Evolutionary conservation across 2,329 filamentous ascomycete genomes (phyloP).

Genomic region (Zasmidium citrigriseum): DNA sequence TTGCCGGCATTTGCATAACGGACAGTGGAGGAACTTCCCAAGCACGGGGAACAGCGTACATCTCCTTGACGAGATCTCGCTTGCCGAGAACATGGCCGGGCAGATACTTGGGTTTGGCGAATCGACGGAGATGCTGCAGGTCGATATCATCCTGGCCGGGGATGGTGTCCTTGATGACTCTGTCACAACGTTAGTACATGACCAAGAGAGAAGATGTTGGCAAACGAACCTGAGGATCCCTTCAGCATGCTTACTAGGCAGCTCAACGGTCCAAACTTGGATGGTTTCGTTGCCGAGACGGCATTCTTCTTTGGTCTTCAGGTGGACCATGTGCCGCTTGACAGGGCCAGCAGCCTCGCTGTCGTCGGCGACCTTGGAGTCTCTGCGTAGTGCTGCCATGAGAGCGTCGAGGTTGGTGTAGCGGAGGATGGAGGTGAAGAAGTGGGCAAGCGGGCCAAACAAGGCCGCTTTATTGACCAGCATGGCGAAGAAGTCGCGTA

Average conservation of each 20-base stretch:
- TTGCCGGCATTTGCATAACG: conserved; percentile 32
- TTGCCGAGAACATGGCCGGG: conserved; percentile 35
- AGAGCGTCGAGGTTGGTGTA: conserved; percentile 6
- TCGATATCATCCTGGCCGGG: conserved; percentile 46
- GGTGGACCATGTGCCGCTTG: conserved; percentile 38
- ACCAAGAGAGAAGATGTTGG: conserved; percentile 5
- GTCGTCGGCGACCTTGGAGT: conserved; percentile 22
- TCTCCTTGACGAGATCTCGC: conserved; percentile 35
- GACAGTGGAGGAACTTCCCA: conserved; percentile 32
- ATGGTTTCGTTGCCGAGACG: conserved; percentile 52
- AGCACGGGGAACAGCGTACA: conserved; percentile 34
- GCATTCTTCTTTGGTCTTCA: conserved; percentile 54
- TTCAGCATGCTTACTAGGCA: conserved; percentile 72
- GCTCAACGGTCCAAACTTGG: conserved; percentile 69
- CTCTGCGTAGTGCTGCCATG: conserved; percentile 21
- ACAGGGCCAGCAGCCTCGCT: conserved; percentile 7
- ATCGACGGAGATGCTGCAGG: conserved; percentile 67
- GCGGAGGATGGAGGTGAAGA: conserved; percentile 12
- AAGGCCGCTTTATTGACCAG: background rate
- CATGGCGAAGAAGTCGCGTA: conserved; percentile 18
- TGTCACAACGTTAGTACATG: conserved; percentile 35
- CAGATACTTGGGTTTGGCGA: conserved; percentile 60
- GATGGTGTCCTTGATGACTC: conserved; percentile 48
- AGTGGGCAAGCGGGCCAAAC: conserved; percentile 10
- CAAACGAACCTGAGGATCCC: conserved; percentile 65